Conservation (phyloP, 257 asterid species). For the Petunia axillaris region DNA sequence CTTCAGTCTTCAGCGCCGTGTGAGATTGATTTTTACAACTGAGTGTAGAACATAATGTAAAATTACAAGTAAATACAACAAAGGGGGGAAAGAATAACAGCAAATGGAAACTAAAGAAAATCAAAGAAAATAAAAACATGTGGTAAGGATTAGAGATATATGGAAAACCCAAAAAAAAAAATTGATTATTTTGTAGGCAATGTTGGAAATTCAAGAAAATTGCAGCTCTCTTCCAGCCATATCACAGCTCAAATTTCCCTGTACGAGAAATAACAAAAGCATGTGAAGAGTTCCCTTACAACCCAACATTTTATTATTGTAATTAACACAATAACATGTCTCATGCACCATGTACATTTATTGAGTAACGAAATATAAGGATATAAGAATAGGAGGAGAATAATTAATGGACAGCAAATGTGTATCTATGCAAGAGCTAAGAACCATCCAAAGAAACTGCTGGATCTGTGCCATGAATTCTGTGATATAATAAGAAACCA, state of each 20-base stretch:
- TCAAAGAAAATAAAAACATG: conserved; percentile 34
- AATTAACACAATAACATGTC: conserved; percentile 35
- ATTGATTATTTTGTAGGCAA: conserved; percentile 25
- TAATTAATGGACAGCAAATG: background rate
- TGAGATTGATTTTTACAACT: conserved; percentile 39
- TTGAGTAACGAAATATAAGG: background rate
- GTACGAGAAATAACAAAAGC: conserved; percentile 41
- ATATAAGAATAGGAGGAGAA: background rate
- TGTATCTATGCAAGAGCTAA: background rate
- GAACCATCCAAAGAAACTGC: conserved; percentile 15
- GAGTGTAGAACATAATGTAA: conserved; percentile 30
- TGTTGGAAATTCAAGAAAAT: conserved; percentile 30
- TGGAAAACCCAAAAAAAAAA: conserved; percentile 6
- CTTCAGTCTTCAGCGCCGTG: conserved; percentile 36
- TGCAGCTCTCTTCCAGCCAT: conserved; percentile 45
- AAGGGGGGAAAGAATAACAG: conserved; percentile 4
- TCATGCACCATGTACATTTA: conserved; percentile 23
- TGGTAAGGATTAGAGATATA: conserved; percentile 38
- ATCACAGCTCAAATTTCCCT: conserved; percentile 46
- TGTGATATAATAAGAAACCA: conserved; percentile 4
- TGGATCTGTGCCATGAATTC: conserved; percentile 17
- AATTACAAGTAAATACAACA: conserved; percentile 31
- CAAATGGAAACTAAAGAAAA: background rate
- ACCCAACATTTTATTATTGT: conserved; percentile 33
- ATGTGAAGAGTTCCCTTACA: conserved; percentile 40